Evolutionary conservation across 2,329 filamentous ascomycete genomes (phyloP), one percentile per base, ranked within the genome.

Genomic region (Pestalotiopsis sp.): DNA sequence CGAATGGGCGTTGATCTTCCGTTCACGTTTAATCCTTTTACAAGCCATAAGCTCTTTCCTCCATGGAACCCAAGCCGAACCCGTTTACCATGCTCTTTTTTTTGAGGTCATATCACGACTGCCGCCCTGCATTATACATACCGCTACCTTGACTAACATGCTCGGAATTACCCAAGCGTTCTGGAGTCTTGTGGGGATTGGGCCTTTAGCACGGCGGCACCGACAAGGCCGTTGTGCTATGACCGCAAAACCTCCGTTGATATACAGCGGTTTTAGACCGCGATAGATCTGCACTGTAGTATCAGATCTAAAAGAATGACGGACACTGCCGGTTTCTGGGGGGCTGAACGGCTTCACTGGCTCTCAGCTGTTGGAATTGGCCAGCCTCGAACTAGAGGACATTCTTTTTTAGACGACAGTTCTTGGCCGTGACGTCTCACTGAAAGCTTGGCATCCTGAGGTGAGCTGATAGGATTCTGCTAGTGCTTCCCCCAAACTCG

Each of bases 241-340:
- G 63, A 66, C 63, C 63, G 27, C 63, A 36, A 66, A 49, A 12
- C 52, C 41, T 27, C 49, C 63, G 45, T n/a, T 57, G 49, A 57
- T 56, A 58, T 56, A 36, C 49, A 66, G 45, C 41, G 36, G 39
- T 41, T 41, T 58, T 45, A 66, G 7, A 36, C 25, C 12, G 23
- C 45, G 27, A 45, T 23, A n/a, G 63, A 66, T 66, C 63, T 66
- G 63, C 25, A 52, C 58, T 66, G 63, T 66, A 36, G 31, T 36
- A 57, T 66, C 63, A 66, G 49, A 49, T 20, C 25, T 45, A 49
- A 36, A 36, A 36, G 63, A 27, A 20, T 2, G 45, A 57, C 31
- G 31, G 45, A 9, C 25, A 27, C 45, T 12, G 25, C 12, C 23
- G 14, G 14, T 27, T 41, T 23, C 31, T 63, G 6, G 38, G 38